Percentiles rank a stretch among this genome's conserved stretches.
phyloP scores from a whole-genome alignment of 2,329 filamentous ascomycete genomes.

The Claviceps spartinae region DNA sequence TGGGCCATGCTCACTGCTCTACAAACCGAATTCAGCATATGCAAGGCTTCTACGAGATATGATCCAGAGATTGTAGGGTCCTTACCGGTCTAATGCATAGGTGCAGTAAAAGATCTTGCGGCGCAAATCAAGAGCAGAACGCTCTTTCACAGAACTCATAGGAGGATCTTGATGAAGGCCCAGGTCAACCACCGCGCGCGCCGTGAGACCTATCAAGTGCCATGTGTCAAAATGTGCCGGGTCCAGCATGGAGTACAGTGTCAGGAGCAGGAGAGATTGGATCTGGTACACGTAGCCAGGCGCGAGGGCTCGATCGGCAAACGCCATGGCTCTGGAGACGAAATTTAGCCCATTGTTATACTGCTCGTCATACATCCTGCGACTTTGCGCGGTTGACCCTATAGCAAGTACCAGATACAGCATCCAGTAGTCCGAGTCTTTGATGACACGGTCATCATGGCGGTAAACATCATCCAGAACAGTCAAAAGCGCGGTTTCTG shows the following conservation, averaged over 20 bases:
- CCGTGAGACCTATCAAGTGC: slow-evolving; percentile 85
- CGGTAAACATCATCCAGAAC: slow-evolving; percentile 75
- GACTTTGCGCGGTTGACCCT: slow-evolving; percentile 60
- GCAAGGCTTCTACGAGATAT: neutral
- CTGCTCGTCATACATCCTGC: slow-evolving; percentile 50
- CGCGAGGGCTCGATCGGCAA: slow-evolving; percentile 70
- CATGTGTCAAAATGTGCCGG: slow-evolving; percentile 87
- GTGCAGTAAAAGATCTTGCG: slow-evolving; percentile 81
- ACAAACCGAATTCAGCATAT: slow-evolving; percentile 10
- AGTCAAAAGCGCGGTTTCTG: slow-evolving; percentile 63
- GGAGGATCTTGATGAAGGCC: slow-evolving; percentile 89
- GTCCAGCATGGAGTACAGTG: slow-evolving; percentile 81
- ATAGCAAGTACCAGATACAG: slow-evolving; percentile 85
- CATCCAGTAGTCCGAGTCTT: slow-evolving; percentile 67
- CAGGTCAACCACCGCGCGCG: slow-evolving; percentile 74
- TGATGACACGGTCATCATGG: slow-evolving; percentile 47
- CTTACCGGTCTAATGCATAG: slow-evolving; percentile 75
- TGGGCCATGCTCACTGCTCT: slow-evolving; percentile 83
- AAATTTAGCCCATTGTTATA: slow-evolving; percentile 43
- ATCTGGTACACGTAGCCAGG: slow-evolving; percentile 78
- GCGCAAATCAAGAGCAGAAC: slow-evolving; percentile 59
- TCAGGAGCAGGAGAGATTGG: slow-evolving; percentile 73
- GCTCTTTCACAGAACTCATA: slow-evolving; percentile 51
- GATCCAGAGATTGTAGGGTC: neutral
- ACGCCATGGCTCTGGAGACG: slow-evolving; percentile 52